Evolutionary conservation across 768 basidiomycete species (phyloP).

Genomic region (Amanita muscaria): DNA sequence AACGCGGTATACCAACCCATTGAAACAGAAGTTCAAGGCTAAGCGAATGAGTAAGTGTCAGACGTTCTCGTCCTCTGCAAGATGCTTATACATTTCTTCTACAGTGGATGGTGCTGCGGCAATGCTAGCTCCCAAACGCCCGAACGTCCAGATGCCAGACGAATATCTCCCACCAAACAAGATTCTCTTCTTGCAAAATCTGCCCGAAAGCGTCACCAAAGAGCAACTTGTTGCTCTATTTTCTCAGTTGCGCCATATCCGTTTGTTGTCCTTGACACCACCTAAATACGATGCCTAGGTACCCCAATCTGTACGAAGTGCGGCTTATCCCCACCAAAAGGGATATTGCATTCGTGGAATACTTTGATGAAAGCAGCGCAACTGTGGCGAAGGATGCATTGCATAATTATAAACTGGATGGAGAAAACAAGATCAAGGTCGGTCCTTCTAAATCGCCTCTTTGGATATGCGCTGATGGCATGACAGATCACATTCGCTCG

Average conservation of each 20-base stretch:
- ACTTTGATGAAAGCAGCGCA: slow-evolving; percentile 85
- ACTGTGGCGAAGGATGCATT: slow-evolving; percentile 90
- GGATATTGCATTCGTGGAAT: slow-evolving; percentile 99
- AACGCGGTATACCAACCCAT: slow-evolving; percentile 82
- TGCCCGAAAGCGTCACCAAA: slow-evolving; percentile 88
- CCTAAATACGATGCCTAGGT: slow-evolving; percentile 39
- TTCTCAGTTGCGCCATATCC: slow-evolving; percentile 50
- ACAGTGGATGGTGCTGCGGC: slow-evolving; percentile 64
- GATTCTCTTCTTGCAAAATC: slow-evolving; percentile 95
- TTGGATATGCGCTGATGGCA: slow-evolving; percentile 4
- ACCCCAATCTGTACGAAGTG: slow-evolving; percentile 93
- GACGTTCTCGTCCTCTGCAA: not conserved
- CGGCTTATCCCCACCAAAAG: slow-evolving; percentile 96
- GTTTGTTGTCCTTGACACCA: not conserved
- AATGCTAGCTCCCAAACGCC: slow-evolving; percentile 61
- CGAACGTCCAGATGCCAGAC: slow-evolving; percentile 96
- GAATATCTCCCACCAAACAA: slow-evolving; percentile 99
- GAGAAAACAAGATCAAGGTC: slow-evolving; percentile 98
- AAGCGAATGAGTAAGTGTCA: slow-evolving; percentile 71
- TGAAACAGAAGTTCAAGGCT: slow-evolving; percentile 77
- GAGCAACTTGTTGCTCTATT: slow-evolving; percentile 88
- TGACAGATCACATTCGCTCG: slow-evolving; percentile 65
- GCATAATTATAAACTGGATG: slow-evolving; percentile 96
- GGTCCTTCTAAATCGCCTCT: slow-evolving; percentile 10
- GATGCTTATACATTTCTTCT: slow-evolving; percentile 8